phyloP scores from a whole-genome alignment of 1,284 basidiomycete species.

The Cryptococcus depauperatus region DNA sequence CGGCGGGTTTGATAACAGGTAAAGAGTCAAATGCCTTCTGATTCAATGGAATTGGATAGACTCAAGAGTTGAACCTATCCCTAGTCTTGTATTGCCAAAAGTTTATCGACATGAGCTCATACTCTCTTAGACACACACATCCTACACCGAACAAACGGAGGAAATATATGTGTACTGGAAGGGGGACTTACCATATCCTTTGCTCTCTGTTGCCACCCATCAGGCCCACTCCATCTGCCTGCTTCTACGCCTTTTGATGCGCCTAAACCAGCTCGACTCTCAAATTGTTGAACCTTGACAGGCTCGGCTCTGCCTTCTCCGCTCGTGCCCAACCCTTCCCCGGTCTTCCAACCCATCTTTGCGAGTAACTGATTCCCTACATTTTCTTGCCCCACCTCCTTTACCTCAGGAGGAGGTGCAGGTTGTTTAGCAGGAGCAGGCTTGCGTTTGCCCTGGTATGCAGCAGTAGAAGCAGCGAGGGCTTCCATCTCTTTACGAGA shows the following conservation, averaged over 20 bases:
- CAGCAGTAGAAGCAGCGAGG: not conserved
- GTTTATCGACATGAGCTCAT: not conserved
- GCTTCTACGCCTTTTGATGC: conserved; percentile 78
- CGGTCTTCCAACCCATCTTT: conserved; percentile 93
- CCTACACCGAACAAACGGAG: not conserved
- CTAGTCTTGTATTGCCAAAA: not conserved
- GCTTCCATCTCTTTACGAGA: conserved; percentile 2
- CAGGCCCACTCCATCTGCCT: conserved; percentile 56
- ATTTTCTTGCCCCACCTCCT: conserved; percentile 67
- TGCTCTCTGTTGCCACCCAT: conserved; percentile 31
- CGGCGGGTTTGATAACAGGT: too few species aligned
- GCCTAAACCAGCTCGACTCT: conserved; percentile 74
- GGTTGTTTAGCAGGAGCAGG: conserved; percentile 36
- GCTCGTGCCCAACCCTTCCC: conserved; percentile 69
- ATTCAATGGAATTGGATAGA: too few species aligned
- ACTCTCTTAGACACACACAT: too few species aligned
- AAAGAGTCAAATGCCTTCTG: too few species aligned
- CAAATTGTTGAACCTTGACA: conserved; percentile 74
- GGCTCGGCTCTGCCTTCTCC: conserved; percentile 80
- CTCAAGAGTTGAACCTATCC: conserved; percentile 1
- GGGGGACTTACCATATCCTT: conserved; percentile 33
- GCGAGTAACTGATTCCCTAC: conserved; percentile 83
- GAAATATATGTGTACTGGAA: not conserved
- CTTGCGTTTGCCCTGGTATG: not conserved
- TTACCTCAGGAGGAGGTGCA: conserved; percentile 56